Evolutionary conservation across 768 basidiomycete species (phyloP).

Genomic region (Russula abietina): DNA sequence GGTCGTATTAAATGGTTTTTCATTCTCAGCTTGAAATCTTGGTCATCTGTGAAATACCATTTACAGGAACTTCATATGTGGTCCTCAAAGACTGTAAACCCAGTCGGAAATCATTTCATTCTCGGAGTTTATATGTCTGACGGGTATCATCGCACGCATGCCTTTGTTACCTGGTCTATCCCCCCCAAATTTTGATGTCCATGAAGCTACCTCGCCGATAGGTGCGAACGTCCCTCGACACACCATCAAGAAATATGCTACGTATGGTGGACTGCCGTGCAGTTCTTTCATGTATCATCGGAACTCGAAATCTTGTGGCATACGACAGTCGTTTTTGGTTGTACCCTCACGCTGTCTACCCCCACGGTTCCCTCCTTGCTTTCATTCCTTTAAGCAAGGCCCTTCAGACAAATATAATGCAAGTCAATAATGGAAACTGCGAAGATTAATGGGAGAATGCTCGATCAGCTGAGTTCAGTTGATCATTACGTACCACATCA

Average conservation of each 20-base stretch:
- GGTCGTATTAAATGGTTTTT: not conserved
- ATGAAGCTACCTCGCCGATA: not conserved
- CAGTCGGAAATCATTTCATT: constrained; percentile 3
- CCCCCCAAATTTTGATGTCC: constrained; percentile 1
- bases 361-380: not conserved
- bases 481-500: constrained; percentile 9
- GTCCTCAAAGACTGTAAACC: not conserved
- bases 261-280: constrained; percentile 2
- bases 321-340: not conserved
- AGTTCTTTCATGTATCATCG: not conserved
- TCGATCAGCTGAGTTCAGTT: not conserved
- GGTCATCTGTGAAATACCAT: not conserved
- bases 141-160: not conserved
- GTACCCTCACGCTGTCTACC: not conserved
- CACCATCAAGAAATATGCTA: not conserved
- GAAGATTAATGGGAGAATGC: not conserved
- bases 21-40: not conserved
- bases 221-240: not conserved
- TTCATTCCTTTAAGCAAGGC: not conserved
- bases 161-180: constrained; percentile 3
- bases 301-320: not conserved
- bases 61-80: not conserved
- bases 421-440: constrained; percentile 1
- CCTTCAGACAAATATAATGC: not conserved
- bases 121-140: constrained; percentile 15